phyloP scores from a whole-genome alignment of 129 eudicot species.

The Escallonia herrerae region DNA sequence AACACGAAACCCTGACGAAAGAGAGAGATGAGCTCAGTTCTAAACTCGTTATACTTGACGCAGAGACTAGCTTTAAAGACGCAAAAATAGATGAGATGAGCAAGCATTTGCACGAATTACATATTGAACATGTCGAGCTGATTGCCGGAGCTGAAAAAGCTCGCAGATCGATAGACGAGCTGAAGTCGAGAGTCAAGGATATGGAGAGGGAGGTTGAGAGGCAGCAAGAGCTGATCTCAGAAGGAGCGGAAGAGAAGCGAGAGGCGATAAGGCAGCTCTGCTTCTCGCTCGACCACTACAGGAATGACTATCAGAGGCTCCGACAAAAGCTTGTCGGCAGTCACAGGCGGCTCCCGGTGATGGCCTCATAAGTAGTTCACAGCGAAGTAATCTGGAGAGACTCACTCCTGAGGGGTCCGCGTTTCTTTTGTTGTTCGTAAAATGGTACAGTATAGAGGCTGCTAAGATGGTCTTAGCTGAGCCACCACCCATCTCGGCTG shows the following conservation, averaged over 20 bases:
- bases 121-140: constrained; percentile 46
- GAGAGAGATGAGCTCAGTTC: constrained; percentile 26
- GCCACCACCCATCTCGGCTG: too few species aligned
- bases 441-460: too few species aligned
- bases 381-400: too few species aligned
- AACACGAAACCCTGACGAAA: constrained; percentile 11
- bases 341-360: constrained; percentile 35
- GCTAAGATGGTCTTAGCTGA: too few species aligned
- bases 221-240: constrained; percentile 34
- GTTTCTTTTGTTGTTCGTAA: too few species aligned
- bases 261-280: constrained; percentile 87
- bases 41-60: constrained; percentile 19
- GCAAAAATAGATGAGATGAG: constrained; percentile 21
- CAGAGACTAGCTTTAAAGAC: constrained; percentile 32
- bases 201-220: constrained; percentile 45
- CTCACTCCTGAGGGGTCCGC: too few species aligned
- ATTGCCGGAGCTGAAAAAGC: constrained; percentile 38
- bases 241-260: constrained; percentile 83
- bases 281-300: constrained; percentile 74
- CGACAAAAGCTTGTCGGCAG: constrained; percentile 31
- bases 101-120: constrained; percentile 54
- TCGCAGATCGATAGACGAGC: constrained; percentile 27
- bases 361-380: constrained; percentile 24
- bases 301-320: constrained; percentile 58
- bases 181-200: constrained; percentile 32